Percentiles rank a stretch among this genome's conserved stretches.
phyloP scores from a whole-genome alignment of 148 eudicot species.

The Simmondsia chinensis region DNA sequence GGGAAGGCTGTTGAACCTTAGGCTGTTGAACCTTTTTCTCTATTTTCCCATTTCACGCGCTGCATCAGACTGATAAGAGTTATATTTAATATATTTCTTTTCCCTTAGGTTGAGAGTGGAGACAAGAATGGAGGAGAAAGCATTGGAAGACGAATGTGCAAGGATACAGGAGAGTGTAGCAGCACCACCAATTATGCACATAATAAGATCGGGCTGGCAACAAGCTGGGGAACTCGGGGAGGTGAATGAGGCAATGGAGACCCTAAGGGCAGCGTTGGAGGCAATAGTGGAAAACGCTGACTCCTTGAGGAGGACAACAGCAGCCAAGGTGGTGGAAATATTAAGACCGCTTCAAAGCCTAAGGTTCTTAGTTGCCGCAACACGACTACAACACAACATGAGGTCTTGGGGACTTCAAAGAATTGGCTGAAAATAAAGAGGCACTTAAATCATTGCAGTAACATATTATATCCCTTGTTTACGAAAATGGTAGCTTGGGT shows the following conservation, averaged over 20 bases:
- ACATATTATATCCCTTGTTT: too few relatives aligned
- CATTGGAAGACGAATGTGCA: constrained; percentile 21
- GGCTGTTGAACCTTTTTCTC: too few relatives aligned
- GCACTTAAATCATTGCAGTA: too few relatives aligned
- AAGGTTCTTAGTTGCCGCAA: constrained; percentile 29
- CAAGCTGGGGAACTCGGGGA: constrained; percentile 1
- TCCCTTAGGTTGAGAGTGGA: constrained; percentile 19
- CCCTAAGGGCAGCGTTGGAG: constrained; percentile 17
- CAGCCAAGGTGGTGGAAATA: constrained; percentile 24
- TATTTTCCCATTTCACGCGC: too few relatives aligned
- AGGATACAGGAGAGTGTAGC: constrained; percentile 41
- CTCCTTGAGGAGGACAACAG: constrained; percentile 33
- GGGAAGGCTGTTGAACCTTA: too few relatives aligned
- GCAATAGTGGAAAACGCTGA: constrained; percentile 37
- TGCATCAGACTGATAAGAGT: too few relatives aligned
- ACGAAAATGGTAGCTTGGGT: too few relatives aligned
- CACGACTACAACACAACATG: constrained; percentile 25
- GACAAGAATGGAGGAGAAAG: constrained; percentile 29
- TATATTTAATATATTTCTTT: too few relatives aligned
- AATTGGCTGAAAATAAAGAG: too few relatives aligned
- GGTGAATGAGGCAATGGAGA: constrained; percentile 6
- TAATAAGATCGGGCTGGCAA: constrained; percentile 7
- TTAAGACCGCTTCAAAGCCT: constrained; percentile 28
- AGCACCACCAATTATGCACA: constrained; percentile 16
- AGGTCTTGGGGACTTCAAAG: constrained; percentile 3